These are phyloP conservation scores for Alternaria novae-zelandiae DNA, from an alignment of 2,329 filamentous ascomycete genomes.

Conservation along the genomic window DNA sequence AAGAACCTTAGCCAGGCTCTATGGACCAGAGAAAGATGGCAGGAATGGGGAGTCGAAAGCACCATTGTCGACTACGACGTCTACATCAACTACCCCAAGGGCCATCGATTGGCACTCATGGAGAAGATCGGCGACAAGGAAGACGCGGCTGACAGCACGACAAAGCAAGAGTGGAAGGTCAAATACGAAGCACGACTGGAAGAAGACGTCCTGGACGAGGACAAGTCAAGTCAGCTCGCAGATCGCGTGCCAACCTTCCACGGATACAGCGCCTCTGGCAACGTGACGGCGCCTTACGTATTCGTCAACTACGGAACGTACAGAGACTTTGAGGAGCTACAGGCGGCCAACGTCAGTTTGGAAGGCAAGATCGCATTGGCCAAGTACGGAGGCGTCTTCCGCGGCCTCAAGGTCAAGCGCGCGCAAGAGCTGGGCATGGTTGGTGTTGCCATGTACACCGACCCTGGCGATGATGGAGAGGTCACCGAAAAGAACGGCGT, in stretches of 20 bases:
- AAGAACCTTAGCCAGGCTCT: slow-evolving; percentile 60
- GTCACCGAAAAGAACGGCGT: slow-evolving; percentile 83
- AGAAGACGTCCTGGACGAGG: slow-evolving; percentile 84
- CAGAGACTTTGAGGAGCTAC: slow-evolving; percentile 81
- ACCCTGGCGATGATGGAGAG: slow-evolving; percentile 87
- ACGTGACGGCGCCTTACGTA: slow-evolving; percentile 85
- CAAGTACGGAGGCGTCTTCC: slow-evolving; percentile 85
- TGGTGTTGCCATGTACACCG: slow-evolving; percentile 82
- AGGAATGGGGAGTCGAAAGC: slow-evolving; percentile 56
- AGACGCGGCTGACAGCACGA: slow-evolving; percentile 27
- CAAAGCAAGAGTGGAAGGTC: slow-evolving; percentile 61
- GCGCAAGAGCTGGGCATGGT: slow-evolving; percentile 90
- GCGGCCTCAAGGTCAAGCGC: slow-evolving; percentile 89
- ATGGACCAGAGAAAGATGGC: slow-evolving; percentile 59
- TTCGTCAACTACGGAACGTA: slow-evolving; percentile 93
- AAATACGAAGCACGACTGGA: slow-evolving; percentile 80
- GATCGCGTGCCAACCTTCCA: slow-evolving; percentile 89
- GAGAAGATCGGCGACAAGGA: slow-evolving; percentile 62
- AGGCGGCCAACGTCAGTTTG: slow-evolving; percentile 75
- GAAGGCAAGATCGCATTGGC: slow-evolving; percentile 85
- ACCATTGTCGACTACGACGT: slow-evolving; percentile 58
- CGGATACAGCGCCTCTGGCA: slow-evolving; percentile 90
- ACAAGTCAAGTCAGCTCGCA: slow-evolving; percentile 74
- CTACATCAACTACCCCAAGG: slow-evolving; percentile 59
- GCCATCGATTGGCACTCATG: slow-evolving; percentile 55